These are phyloP conservation scores for Lasiodiplodia sp. DNA, from an alignment of 2,329 filamentous ascomycete species.

Conservation along the genomic window DNA sequence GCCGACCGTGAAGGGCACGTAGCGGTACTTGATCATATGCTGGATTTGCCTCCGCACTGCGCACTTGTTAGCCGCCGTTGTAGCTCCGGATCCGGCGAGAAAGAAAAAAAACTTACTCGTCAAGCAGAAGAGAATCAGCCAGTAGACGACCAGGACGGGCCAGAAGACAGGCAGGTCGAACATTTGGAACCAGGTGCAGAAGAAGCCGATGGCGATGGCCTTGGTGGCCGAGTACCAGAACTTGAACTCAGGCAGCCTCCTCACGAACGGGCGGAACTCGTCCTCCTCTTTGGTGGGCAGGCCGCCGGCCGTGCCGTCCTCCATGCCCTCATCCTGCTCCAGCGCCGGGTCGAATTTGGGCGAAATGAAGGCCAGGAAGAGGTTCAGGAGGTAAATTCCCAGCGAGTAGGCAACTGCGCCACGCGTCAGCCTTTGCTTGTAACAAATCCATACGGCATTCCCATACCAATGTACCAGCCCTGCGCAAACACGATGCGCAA, in stretches of 20 bases:
- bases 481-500: constrained; percentile 88
- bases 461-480: constrained; percentile 96
- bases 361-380: constrained; percentile 97
- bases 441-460: background rate
- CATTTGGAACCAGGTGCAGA: constrained; percentile 90
- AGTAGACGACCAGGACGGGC: constrained; percentile 98
- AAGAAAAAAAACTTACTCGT: constrained; percentile 73
- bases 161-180: constrained; percentile 99
- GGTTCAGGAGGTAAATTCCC: constrained; percentile 97
- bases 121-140: constrained; percentile 93
- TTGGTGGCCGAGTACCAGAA: constrained; percentile 98
- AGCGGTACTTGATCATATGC: constrained; percentile 99
- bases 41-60: constrained; percentile 98
- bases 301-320: constrained; percentile 79
- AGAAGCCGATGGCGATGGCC: constrained; percentile 81
- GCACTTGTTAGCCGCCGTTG: constrained; percentile 29
- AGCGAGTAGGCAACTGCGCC: constrained; percentile 88
- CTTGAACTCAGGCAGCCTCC: constrained; percentile 97
- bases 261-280: constrained; percentile 97
- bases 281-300: constrained; percentile 96
- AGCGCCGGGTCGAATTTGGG: constrained; percentile 99
- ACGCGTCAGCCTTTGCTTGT: constrained; percentile 5
- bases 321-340: constrained; percentile 94
- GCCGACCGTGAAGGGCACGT: constrained; percentile 90
- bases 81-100: background rate